Evolutionary conservation across 1,139 yeast species (phyloP).

Genomic region (Nadsonia starkeyi-henricii): DNA sequence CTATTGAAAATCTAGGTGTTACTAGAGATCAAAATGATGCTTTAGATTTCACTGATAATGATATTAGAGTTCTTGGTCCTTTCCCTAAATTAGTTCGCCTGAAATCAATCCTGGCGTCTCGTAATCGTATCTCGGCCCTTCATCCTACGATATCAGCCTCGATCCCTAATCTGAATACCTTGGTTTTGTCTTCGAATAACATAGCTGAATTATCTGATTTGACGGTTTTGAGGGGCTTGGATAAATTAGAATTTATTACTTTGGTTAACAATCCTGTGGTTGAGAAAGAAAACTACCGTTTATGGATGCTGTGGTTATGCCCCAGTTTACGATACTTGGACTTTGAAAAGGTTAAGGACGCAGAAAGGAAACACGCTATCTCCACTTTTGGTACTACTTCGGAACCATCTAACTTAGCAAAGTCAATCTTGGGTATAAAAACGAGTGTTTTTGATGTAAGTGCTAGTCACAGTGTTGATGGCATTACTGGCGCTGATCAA

Average conservation of each 20-base stretch:
- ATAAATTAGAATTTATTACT: conserved; percentile 33
- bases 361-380: conserved; percentile 36
- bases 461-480: conserved; percentile 1
- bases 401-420: conserved; percentile 22
- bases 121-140: conserved; percentile 38
- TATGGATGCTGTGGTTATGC: conserved; percentile 43
- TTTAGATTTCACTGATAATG: conserved; percentile 58
- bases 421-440: conserved; percentile 15
- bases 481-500: conserved; percentile 5
- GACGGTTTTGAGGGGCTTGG: conserved; percentile 25
- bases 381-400: conserved; percentile 33
- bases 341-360: conserved; percentile 42
- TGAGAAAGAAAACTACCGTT: conserved; percentile 40
- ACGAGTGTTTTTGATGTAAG: conserved; percentile 13
- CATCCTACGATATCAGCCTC: conserved; percentile 23
- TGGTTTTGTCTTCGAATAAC: conserved; percentile 43
- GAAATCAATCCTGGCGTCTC: conserved; percentile 39
- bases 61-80: conserved; percentile 37
- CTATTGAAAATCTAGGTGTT: conserved; percentile 31
- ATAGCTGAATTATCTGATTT: conserved; percentile 31
- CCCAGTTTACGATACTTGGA: conserved; percentile 57
- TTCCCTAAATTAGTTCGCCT: conserved; percentile 36
- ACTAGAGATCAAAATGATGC: conserved; percentile 34
- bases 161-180: conserved; percentile 33
- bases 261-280: conserved; percentile 52